Conservation (phyloP, 1,139 yeast species). For the Blastobotrys raffinosifermentans region DNA sequence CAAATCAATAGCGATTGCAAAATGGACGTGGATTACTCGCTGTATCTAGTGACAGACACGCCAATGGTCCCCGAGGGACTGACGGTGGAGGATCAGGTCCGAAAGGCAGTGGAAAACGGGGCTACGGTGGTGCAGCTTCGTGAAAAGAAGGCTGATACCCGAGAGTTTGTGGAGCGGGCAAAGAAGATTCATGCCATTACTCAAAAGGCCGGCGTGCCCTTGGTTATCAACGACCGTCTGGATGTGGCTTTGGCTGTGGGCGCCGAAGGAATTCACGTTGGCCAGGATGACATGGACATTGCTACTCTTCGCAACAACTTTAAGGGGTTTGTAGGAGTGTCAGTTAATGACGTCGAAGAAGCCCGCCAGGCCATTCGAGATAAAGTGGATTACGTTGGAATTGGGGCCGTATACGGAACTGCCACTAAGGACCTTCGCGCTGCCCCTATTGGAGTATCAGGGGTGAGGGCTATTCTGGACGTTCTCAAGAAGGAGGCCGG, state of each 20-base stretch:
- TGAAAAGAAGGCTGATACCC: slow-evolving; percentile 69
- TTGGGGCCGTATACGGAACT: slow-evolving; percentile 79
- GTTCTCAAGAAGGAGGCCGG: slow-evolving; percentile 38
- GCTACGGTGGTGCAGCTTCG: slow-evolving; percentile 79
- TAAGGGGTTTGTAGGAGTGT: slow-evolving; percentile 72
- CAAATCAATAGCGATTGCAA: too few relatives aligned
- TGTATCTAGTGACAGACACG: slow-evolving; percentile 80
- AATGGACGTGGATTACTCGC: slow-evolving; percentile 47
- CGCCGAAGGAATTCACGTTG: slow-evolving; percentile 92
- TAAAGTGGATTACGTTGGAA: slow-evolving; percentile 75
- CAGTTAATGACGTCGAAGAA: slow-evolving; percentile 58
- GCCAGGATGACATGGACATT: slow-evolving; percentile 83
- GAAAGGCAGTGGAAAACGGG: slow-evolving; percentile 60
- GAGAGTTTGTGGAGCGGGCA: slow-evolving; percentile 62
- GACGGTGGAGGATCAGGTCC: slow-evolving; percentile 47
- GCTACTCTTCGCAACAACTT: slow-evolving; percentile 52
- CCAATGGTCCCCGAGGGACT: slow-evolving; percentile 63
- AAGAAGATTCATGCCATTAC: slow-evolving; percentile 56
- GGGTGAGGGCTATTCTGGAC: slow-evolving; percentile 51
- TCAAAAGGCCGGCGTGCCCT: slow-evolving; percentile 53
- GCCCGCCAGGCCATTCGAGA: slow-evolving; percentile 49
- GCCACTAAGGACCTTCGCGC: slow-evolving; percentile 54
- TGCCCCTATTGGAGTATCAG: slow-evolving; percentile 61
- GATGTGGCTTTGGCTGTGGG: slow-evolving; percentile 87
- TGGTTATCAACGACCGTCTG: slow-evolving; percentile 80